Percentiles rank a stretch among this genome's conserved stretches.
Conservation (phyloP, 2,329 filamentous ascomycete species). For the Pestalotiopsis sp. region DNA sequence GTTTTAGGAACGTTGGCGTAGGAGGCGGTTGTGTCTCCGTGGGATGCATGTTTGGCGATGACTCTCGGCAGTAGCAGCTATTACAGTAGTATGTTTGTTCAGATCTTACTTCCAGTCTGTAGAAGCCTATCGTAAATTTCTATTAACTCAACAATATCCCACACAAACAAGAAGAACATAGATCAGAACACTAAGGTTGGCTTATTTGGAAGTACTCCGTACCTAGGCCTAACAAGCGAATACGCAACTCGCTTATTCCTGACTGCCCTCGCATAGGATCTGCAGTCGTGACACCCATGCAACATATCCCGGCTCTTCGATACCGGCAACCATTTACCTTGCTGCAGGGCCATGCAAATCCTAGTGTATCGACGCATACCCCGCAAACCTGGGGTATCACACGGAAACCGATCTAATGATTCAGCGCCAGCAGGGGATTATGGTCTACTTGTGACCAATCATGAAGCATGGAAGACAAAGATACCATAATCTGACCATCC, state of each 20-base stretch:
- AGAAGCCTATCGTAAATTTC: too few species aligned
- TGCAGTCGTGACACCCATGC: not conserved
- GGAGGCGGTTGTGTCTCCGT: conserved; percentile 36
- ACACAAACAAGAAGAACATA: too few species aligned
- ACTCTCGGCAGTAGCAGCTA: not conserved
- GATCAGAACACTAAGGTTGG: too few species aligned
- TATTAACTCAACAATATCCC: too few species aligned
- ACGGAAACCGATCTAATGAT: not conserved
- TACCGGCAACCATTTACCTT: not conserved
- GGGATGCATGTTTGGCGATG: conserved; percentile 21
- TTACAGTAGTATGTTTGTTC: not conserved
- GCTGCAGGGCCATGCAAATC: not conserved
- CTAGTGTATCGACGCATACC: not conserved
- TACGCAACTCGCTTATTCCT: too few species aligned
- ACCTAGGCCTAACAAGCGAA: too few species aligned
- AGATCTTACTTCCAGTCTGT: not conserved
- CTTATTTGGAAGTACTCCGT: too few species aligned
- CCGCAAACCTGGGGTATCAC: not conserved
- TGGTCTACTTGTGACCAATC: not conserved
- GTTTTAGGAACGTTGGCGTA: conserved; percentile 34
- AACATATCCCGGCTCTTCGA: not conserved
- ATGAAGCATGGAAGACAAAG: not conserved
- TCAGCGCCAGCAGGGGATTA: not conserved
- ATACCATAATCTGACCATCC: too few species aligned
- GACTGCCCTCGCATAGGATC: too few species aligned